Evolutionary conservation across 1,139 yeast genomes (phyloP), one percentile per base, ranked within the genome.

Genomic region (Tardiomyces digboiensis): DNA sequence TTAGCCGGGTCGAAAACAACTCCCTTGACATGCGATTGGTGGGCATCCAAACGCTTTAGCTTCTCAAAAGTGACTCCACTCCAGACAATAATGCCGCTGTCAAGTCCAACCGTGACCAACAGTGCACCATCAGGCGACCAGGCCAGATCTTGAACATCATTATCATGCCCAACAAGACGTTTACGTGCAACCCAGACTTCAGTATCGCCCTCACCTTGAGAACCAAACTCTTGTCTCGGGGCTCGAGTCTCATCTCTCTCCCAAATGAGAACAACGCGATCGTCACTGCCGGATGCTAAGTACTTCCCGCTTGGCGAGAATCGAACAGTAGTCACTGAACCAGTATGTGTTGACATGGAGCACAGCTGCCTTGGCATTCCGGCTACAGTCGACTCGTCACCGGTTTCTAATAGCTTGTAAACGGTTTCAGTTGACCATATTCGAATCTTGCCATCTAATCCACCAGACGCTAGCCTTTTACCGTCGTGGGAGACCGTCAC

Each of bases 1-100:
- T 88, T 89, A 1, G 98, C 98, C 0, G 97, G 99, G 60, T 91
- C 99, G 62, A 91, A 91, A 1, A 91, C 91, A 12, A 91, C 85
- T 42, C 98, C 98, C 63, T 91, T 91, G 29, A 93, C 97, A 70
- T 87, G 91, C 3, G 95, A 83, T 59, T 87, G 95, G 62, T 93
- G 98, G 21, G 88, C 82, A 58, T 91, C 96, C 52, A 89, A 82
- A 39, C 95, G 68, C 59, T 88, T 87, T 45, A 91, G 76, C 53
- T 86, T 78, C 60, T 91, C 97, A 66, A 91, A 91, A 0, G 96
- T 91, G 2, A 78, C 65, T 2, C 96, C 98, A 57, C 82, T 86
- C 97, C 98, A 93, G 12, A 93, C 81, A 41, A 91, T 83, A 43
- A 91, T 84, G 44, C 89, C 82, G 56, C 97, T 72, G 64, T 91